Base-by-base conservation (phyloP, 2,329 filamentous ascomycete genomes). In the Coniella lustricola region DNA sequence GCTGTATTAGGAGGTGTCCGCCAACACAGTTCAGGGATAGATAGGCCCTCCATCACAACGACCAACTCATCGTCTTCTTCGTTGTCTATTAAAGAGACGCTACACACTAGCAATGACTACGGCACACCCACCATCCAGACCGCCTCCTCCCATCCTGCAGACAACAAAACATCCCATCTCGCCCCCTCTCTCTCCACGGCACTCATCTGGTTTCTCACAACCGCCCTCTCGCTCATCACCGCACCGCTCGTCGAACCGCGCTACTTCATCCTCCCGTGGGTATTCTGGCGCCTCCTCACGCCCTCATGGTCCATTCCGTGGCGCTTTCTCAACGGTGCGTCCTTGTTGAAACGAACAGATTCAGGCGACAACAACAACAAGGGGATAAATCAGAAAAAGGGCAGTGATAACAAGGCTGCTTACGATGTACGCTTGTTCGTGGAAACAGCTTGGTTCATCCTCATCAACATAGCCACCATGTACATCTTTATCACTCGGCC, bases 261-360 rank as follows among this genome's bases (percentile, higher is more conserved):
- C 13, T 98, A 98, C 66, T 95, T 95, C 65, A 94, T 98, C 62
- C 75, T 96, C 12, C 90, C 91, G 0, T 98, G 90, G 89, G 78
- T 96, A 8, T 82, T 96, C 59, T 97, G 90, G 88, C 78, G 93
- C 1, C 68, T 97, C 7, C 77, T 94, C 59, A 69, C 94, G 1
- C 88, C 88, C 0, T 65, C 73, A 44, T 71, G 69, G 69, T 41
- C 43, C 17, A 20, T 44, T 48, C 33, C 20, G 22, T 4, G n/a
- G 20, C n/a, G 18, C 34, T 25, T 34, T 40, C 13, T 39, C 12
- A 10, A 37, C 35, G 33, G 25, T 51, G 3, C 16, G 54, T 16
- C 44, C 14, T 34, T 21, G 25, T 10, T 29, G 5, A 29, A 29
- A 10, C 10, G 5, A 29, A 10, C 25, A 5, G 25, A 10, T 29